These are phyloP conservation scores for Colletotrichum eleusines DNA, from an alignment of 2,329 filamentous ascomycete species.

Conservation along the genomic window DNA sequence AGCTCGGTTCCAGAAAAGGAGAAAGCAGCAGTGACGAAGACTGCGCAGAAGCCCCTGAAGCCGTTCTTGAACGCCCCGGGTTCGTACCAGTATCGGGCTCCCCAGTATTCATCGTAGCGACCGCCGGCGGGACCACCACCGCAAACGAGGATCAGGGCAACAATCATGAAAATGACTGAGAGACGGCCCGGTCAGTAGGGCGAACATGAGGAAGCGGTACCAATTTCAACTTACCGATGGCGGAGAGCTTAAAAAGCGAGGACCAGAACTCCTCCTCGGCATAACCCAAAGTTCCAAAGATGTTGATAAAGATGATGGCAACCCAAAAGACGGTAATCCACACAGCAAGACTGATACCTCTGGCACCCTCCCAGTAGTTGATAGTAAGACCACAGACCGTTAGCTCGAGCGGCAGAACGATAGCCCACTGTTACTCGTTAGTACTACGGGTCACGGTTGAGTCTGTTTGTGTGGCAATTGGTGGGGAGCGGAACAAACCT, in stretches of 20 bases:
- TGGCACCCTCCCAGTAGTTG: slow-evolving; percentile 57
- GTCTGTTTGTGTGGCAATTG: background rate
- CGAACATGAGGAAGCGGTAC: rapidly evolving
- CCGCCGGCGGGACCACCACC: slow-evolving; percentile 69
- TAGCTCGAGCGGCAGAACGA: slow-evolving; percentile 61
- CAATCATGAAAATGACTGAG: slow-evolving; percentile 71
- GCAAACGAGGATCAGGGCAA: slow-evolving; percentile 68
- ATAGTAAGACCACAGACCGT: slow-evolving; percentile 64
- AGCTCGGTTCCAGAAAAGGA: slow-evolving; percentile 80
- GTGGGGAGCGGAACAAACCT: slow-evolving; percentile 42
- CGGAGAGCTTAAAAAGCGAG: slow-evolving; percentile 60
- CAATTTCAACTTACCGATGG: slow-evolving; percentile 52
- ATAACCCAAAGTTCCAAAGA: slow-evolving; percentile 61
- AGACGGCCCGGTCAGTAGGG: background rate
- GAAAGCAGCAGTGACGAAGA: slow-evolving; percentile 80
- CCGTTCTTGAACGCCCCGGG: slow-evolving; percentile 75
- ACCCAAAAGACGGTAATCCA: slow-evolving; percentile 68
- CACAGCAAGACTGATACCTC: slow-evolving; percentile 58
- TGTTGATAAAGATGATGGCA: slow-evolving; percentile 57
- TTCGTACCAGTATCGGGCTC: slow-evolving; percentile 63
- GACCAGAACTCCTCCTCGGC: slow-evolving; percentile 71
- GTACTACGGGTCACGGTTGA: background rate
- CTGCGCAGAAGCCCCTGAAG: slow-evolving; percentile 79
- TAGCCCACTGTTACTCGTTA: slow-evolving; percentile 52
- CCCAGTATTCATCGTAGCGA: slow-evolving; percentile 60